Evolutionary conservation across 306 rosid genomes (phyloP).

Genomic region (Glycyrrhiza uralensis): DNA sequence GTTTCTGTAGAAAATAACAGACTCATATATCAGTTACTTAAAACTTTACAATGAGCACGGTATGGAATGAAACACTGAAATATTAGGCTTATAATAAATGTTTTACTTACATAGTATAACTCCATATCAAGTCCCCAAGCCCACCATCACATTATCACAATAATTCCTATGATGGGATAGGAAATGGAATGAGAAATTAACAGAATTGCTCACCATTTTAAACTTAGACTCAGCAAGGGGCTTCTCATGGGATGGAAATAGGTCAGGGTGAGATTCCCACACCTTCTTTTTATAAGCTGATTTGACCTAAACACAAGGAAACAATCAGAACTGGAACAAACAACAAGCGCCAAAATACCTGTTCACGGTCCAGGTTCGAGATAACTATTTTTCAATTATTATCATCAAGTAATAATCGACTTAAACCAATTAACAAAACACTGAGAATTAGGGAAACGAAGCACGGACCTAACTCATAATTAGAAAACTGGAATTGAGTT

Average conservation of each 20-base stretch:
- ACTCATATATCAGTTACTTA: background rate
- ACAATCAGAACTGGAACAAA: background rate
- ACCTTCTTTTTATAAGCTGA: conserved; percentile 70
- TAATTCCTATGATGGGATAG: background rate
- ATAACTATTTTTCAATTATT: background rate
- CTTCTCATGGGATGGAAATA: conserved; percentile 62
- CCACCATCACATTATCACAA: background rate
- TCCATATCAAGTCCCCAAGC: background rate
- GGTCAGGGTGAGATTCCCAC: conserved; percentile 84
- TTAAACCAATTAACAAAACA: background rate
- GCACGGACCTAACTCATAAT: background rate
- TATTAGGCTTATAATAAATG: background rate
- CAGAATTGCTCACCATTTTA: conserved; percentile 48
- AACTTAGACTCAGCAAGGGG: conserved; percentile 62
- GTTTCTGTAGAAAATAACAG: background rate
- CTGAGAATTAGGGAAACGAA: background rate
- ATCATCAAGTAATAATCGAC: background rate
- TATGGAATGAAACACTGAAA: background rate
- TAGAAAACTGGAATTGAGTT: conserved; percentile 20
- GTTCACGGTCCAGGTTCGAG: background rate
- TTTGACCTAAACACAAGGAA: conserved; percentile 48
- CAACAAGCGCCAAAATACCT: background rate
- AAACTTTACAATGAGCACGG: background rate
- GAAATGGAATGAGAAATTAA: background rate
- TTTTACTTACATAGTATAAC: background rate